Conservation (phyloP, 805 yeast genomes). For the Hanseniaspora jakobsenii region DNA sequence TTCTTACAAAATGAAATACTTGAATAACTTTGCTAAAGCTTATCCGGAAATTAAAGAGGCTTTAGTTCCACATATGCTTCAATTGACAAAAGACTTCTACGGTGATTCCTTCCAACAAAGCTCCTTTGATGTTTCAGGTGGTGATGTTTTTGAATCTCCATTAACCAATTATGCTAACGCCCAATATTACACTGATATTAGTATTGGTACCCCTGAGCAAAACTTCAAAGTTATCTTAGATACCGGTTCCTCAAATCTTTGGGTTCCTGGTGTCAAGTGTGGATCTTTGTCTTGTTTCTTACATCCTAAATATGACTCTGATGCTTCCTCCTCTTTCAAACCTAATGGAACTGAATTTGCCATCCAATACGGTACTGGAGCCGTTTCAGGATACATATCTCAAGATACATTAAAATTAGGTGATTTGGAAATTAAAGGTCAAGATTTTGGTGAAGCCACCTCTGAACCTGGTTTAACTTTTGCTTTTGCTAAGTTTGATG, state of each 20-base stretch:
- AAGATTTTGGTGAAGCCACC: slow-evolving; percentile 95
- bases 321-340: slow-evolving; percentile 68
- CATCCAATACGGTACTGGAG: slow-evolving; percentile 86
- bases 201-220: slow-evolving; percentile 88
- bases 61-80: slow-evolving; percentile 21
- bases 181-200: slow-evolving; percentile 86
- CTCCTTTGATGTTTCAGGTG: slow-evolving; percentile 31
- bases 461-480: slow-evolving; percentile 94
- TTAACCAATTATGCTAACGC: slow-evolving; percentile 90
- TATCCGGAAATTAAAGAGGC: slow-evolving; percentile 30
- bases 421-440: slow-evolving; percentile 70
- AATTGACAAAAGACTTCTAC: slow-evolving; percentile 5
- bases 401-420: slow-evolving; percentile 75
- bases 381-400: slow-evolving; percentile 83
- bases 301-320: slow-evolving; percentile 83
- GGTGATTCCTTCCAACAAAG: not conserved
- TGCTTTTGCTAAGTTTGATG: slow-evolving; percentile 98
- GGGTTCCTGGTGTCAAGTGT: slow-evolving; percentile 90
- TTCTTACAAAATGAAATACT: slow-evolving; percentile 52
- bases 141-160: slow-evolving; percentile 45
- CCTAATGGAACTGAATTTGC: slow-evolving; percentile 77
- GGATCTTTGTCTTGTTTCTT: slow-evolving; percentile 89
- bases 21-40: slow-evolving; percentile 36
- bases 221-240: slow-evolving; percentile 86
- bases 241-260: slow-evolving; percentile 91